phyloP scores from a whole-genome alignment of 352 stramenopile genomes.

The Pythium dissimile region DNA sequence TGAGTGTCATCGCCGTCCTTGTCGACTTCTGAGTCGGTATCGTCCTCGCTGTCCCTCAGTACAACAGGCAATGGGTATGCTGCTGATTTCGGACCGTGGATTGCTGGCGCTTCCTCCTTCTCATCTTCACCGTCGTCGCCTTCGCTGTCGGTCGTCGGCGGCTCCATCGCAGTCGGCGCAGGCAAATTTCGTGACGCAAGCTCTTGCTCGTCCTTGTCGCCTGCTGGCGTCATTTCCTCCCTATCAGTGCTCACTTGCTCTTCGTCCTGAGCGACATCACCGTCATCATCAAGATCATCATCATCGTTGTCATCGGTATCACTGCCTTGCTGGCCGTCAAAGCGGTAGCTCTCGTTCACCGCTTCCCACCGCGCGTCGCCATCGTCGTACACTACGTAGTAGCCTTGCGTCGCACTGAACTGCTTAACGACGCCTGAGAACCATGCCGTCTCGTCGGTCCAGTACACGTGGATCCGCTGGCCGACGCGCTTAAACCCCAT shows the following conservation, averaged over 20 bases:
- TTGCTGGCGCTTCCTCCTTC: neutral
- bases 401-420: slow-evolving; percentile 37
- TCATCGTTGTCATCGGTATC: neutral
- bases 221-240: neutral
- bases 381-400: slow-evolving; percentile 78
- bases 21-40: slow-evolving; percentile 1
- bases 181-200: too few relatives aligned
- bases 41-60: neutral
- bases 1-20: slow-evolving; percentile 32
- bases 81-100: neutral
- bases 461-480: slow-evolving; percentile 67
- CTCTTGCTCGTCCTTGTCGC: too few relatives aligned
- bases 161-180: neutral
- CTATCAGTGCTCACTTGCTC: neutral
- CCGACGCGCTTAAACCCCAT: slow-evolving; percentile 36
- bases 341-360: slow-evolving; percentile 27
- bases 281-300: neutral
- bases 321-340: slow-evolving; percentile 25
- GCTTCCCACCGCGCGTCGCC: slow-evolving; percentile 78
- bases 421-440: slow-evolving; percentile 53
- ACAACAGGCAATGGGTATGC: slow-evolving; percentile 11
- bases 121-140: neutral
- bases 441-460: slow-evolving; percentile 70
- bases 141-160: neutral
- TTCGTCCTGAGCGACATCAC: neutral